phyloP scores from a whole-genome alignment of 108 stramenopile genomes.

The Nannochloropsis salina region DNA sequence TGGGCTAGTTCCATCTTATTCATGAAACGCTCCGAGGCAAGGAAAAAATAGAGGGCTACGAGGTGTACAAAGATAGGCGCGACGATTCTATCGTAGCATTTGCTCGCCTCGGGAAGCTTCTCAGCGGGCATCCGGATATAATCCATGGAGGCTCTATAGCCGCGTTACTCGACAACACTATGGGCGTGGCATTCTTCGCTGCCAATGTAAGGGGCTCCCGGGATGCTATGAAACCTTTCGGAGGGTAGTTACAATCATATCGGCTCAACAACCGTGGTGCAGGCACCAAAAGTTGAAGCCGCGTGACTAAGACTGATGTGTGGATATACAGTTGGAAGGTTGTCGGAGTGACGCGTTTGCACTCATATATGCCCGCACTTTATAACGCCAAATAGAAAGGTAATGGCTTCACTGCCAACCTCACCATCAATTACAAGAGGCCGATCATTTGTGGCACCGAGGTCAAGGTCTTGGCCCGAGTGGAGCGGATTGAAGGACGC shows the following conservation, averaged over 20 bases:
- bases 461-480: not conserved
- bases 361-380: too few species aligned
- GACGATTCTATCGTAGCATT: slow-evolving; percentile 1
- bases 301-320: too few species aligned
- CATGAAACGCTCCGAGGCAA: slow-evolving; percentile 1
- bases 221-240: too few species aligned
- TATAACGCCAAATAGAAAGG: not conserved
- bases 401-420: slow-evolving; percentile 7
- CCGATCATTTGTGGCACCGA: slow-evolving; percentile 12
- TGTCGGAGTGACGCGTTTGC: too few species aligned
- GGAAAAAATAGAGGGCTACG: slow-evolving; percentile 5
- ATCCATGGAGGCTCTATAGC: not conserved
- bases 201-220: not conserved
- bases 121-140: slow-evolving; percentile 6
- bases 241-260: too few species aligned
- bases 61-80: not conserved
- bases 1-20: not conserved
- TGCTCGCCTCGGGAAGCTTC: not conserved
- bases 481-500: not conserved
- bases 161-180: not conserved
- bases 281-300: too few species aligned
- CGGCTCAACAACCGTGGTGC: too few species aligned
- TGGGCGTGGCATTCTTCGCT: slow-evolving; percentile 2
- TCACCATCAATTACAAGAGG: slow-evolving; percentile 4
- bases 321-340: too few species aligned